Evolutionary conservation across 2,329 filamentous ascomycete species (phyloP), one percentile per base, ranked within the genome.

Genomic region (Clarireedia hainanense): DNA sequence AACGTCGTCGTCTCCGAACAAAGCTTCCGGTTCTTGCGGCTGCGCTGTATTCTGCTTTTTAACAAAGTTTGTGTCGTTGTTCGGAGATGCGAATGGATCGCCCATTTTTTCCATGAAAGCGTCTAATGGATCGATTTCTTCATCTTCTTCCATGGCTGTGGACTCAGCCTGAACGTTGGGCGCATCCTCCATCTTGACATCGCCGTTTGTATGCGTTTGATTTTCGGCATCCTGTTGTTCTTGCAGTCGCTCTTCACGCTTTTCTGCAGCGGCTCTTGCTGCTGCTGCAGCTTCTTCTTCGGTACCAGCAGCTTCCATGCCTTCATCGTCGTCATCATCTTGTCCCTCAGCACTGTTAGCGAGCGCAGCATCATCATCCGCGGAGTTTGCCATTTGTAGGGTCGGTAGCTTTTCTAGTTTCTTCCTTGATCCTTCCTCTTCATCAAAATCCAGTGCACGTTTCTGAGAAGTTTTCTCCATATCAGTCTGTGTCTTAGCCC

Each of bases 331-430:
- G 30, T 67, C 55, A 43, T 58, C 64, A 42, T 67, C 88, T 53
- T 85, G 83, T 57, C 76, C 76, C 69, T 83, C 79, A 67, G 80
- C 79, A 65, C 75, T 79, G 69, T 74, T 84, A 80, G 63, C 80
- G 77, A 57, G 78, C 78, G 67, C 68, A 67, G 69, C 64, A 67
- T 75, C 73, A 61, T 80, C 65, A 69, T 80, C 76, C 61, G 85
- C 80, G 59, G 77, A 72, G 62, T 80, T 80, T 67, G 85, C 81
- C 53, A 88, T 76, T 53, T 86, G 81, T 57, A 89, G 82, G 62
- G 86, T 86, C 57, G 92, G 91, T 58, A 99, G 83, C 73, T 91
- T 94, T 68, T 90, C 90, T 62, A 99, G 81, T 74, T 95, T 96
- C 69, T 91, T 88, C 67, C 88, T 85, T 2, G 86, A 87, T 34